A percentile compares a stretch with the other conserved stretches of the same genome.
These are phyloP conservation scores for Xylaria bambusicola DNA, from an alignment of 495 filamentous ascomycete species.

Conservation along the genomic window DNA sequence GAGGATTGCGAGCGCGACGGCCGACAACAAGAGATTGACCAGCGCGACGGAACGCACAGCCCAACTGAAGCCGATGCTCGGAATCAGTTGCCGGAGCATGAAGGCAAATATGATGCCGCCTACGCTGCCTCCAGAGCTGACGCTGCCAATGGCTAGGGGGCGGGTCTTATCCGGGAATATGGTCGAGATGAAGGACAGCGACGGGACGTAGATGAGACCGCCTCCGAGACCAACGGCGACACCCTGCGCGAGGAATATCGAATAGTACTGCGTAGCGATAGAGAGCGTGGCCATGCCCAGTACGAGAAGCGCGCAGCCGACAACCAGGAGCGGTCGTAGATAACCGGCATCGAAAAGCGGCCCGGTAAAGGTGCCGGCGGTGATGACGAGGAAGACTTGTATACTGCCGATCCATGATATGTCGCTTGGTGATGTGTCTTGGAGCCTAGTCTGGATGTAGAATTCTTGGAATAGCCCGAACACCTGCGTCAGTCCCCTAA, in stretches of 20 bases:
- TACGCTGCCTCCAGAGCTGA: slow-evolving; percentile 37
- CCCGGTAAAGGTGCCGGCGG: slow-evolving; percentile 37
- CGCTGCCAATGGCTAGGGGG: slow-evolving; percentile 33
- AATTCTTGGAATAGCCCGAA: slow-evolving; percentile 44
- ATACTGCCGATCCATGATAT: slow-evolving; percentile 45
- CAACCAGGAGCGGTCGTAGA: slow-evolving; percentile 32
- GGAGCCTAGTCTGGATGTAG: slow-evolving; percentile 36
- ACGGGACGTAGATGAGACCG: slow-evolving; percentile 41
- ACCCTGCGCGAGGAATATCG: slow-evolving; percentile 42
- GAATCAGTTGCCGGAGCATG: slow-evolving; percentile 37
- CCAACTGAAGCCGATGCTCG: slow-evolving; percentile 26
- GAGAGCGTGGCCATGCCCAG: slow-evolving; percentile 41
- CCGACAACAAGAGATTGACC: slow-evolving; percentile 26
- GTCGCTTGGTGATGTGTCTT: slow-evolving; percentile 31
- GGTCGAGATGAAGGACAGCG: slow-evolving; percentile 34
- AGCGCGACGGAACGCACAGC: slow-evolving; percentile 39
- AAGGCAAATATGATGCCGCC: slow-evolving; percentile 40
- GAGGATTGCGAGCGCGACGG: neutral
- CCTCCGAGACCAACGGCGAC: slow-evolving; percentile 37
- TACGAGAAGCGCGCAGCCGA: slow-evolving; percentile 32
- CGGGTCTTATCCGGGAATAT: slow-evolving; percentile 35
- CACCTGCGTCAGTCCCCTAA: slow-evolving; percentile 38
- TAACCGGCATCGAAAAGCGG: slow-evolving; percentile 40
- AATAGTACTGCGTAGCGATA: slow-evolving; percentile 35
- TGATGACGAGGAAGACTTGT: slow-evolving; percentile 40